These are phyloP conservation scores for Capsicum chinense DNA, from an alignment of 257 asterid genomes.

Conservation along the genomic window DNA sequence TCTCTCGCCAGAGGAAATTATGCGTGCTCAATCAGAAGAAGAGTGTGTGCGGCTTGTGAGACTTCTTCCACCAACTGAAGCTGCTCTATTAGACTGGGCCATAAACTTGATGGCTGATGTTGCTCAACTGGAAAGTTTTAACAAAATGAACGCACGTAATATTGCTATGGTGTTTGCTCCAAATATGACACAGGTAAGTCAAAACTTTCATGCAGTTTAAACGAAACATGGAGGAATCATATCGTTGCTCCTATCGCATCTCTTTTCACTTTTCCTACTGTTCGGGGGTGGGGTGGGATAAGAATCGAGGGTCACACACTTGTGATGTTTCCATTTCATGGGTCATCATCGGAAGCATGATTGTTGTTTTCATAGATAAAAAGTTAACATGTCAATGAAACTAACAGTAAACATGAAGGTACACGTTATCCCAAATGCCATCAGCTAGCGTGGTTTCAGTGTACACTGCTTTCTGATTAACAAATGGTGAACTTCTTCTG, in stretches of 20 bases:
- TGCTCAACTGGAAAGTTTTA: conserved; percentile 72
- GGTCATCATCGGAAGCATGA: no score
- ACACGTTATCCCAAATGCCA: no score
- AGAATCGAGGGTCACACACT: background rate
- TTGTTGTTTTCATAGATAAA: background rate
- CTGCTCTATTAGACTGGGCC: conserved; percentile 87
- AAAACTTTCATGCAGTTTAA: background rate
- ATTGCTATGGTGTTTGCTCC: conserved; percentile 94
- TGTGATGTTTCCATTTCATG: no score
- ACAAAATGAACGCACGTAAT: conserved; percentile 90
- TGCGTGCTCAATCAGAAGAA: conserved; percentile 76
- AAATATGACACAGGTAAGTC: conserved; percentile 81
- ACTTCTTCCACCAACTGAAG: conserved; percentile 75
- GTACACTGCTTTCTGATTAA: no score
- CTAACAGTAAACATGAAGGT: background rate
- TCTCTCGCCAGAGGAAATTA: conserved; percentile 73
- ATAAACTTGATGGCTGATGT: conserved; percentile 91
- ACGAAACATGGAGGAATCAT: background rate
- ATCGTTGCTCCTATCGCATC: background rate
- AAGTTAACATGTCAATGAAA: background rate
- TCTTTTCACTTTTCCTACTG: background rate
- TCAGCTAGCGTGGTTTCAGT: no score
- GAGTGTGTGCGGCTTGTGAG: conserved; percentile 70
- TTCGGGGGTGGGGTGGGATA: background rate
- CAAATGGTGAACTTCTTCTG: conserved; percentile 17